Conservation (phyloP, 306 rosid genomes). For the Cucumis melo region DNA sequence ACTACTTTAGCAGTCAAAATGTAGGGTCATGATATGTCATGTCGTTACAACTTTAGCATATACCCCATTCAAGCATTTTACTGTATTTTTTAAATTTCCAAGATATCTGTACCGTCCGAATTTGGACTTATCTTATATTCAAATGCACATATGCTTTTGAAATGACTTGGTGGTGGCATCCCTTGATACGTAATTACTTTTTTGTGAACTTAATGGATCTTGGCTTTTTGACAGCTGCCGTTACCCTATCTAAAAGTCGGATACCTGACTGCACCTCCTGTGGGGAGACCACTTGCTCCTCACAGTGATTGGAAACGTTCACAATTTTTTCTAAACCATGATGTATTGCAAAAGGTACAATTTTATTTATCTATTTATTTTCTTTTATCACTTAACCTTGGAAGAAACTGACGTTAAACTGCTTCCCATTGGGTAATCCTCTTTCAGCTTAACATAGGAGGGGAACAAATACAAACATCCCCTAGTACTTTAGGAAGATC, state of each 20-base stretch:
- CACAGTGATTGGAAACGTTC: constrained; percentile 93
- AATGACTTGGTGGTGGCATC: background rate
- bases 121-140: background rate
- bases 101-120: background rate
- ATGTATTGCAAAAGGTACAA: constrained; percentile 79
- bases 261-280: constrained; percentile 84
- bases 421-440: background rate
- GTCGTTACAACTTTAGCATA: background rate
- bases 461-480: constrained; percentile 28
- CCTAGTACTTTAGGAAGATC: constrained; percentile 45
- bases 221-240: constrained; percentile 59
- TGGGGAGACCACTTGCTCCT: constrained; percentile 63
- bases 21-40: background rate
- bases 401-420: background rate
- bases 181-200: background rate
- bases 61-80: background rate
- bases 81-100: background rate
- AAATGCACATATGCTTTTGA: background rate
- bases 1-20: background rate
- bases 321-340: constrained; percentile 73
- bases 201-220: constrained; percentile 18
- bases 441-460: constrained; percentile 45
- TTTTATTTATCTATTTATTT: background rate
- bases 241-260: constrained; percentile 87
- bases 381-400: background rate